These are phyloP conservation scores for Colletotrichum sojae DNA, from an alignment of 2,329 filamentous ascomycete species.

Conservation along the genomic window DNA sequence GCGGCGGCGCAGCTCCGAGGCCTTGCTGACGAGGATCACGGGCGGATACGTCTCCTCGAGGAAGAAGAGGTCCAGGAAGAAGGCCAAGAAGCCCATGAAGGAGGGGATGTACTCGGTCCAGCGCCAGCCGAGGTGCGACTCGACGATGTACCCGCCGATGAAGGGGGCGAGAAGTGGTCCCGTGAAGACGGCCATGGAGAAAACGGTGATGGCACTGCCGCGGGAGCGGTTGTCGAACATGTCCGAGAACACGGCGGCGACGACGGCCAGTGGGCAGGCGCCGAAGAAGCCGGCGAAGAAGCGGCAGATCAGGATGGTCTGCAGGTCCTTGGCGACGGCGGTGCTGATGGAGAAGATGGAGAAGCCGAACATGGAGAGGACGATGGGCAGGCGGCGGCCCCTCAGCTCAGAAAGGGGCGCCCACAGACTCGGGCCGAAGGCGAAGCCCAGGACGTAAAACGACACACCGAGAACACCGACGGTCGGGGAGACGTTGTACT, in stretches of 20 bases:
- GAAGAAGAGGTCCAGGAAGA: constrained; percentile 72
- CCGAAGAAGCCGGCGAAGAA: constrained; percentile 83
- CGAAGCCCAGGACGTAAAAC: constrained; percentile 80
- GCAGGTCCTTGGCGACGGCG: constrained; percentile 76
- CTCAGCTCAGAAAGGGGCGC: constrained; percentile 81
- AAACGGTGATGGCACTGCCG: constrained; percentile 70
- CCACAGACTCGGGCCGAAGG: constrained; percentile 79
- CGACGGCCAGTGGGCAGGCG: constrained; percentile 77
- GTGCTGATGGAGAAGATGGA: constrained; percentile 77
- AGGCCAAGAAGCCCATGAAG: constrained; percentile 75
- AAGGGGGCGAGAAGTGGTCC: constrained; percentile 78
- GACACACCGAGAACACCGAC: constrained; percentile 77
- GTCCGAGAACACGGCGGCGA: constrained; percentile 80
- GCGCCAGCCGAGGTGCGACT: constrained; percentile 77
- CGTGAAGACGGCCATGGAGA: constrained; percentile 74
- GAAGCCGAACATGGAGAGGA: constrained; percentile 77
- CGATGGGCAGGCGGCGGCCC: constrained; percentile 75
- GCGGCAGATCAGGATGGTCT: constrained; percentile 78
- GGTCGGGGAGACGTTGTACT: constrained; percentile 73
- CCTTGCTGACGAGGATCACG: constrained; percentile 74
- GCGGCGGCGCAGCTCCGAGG: constrained; percentile 71
- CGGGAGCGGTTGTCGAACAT: constrained; percentile 77
- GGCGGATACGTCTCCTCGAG: constrained; percentile 80
- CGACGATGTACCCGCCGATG: constrained; percentile 76
- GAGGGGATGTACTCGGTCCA: constrained; percentile 78